Base-by-base conservation (phyloP, 1,284 basidiomycete species). In the Anthracocystis walkeri region DNA sequence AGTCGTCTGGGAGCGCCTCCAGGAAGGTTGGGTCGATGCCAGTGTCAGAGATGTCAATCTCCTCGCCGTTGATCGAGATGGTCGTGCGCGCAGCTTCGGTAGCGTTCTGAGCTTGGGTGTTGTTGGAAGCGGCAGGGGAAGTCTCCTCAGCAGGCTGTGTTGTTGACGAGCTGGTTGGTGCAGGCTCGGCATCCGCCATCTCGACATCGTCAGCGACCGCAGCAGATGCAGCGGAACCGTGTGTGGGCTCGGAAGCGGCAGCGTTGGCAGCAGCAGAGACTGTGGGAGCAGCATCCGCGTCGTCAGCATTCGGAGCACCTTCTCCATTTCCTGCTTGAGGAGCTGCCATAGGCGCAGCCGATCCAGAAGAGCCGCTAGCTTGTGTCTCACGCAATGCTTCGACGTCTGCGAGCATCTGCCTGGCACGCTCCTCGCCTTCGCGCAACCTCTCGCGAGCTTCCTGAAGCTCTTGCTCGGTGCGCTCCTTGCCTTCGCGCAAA, bases 1-100 rank as follows among this genome's bases (percentile, higher is more conserved):
- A 97, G 77, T 99, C 96, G 84, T 99, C 97, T 0, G 97, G 97
- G 27, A 99, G 87, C 20, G 97, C 97, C 86, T 98, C 95, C 58
- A 99, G 87, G 89, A 99, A 99, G 10, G 93, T 95, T 1, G 95
- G 94, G 84, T 99, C 97, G 82, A 99, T 98, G 8, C 97, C 97
- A 16, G 95, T 96, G 81, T 98, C 95, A 10, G 97, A 99, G 82
- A 99, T 99, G 84, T 99, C 97, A 31, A 99, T 93, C n/a, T 91
- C 89, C 71, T 90, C 92, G 52, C 96, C 97, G 84, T 95, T 92
- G 65, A 99, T 93, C 20, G 54, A 64, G 52, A 76, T 80, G 7
- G 77, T 84, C 18, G 67, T 33, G 25, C 80, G 66, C 40, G 65
- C 40, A 7, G 58, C 50, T 29, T 58, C 56, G 21, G 58, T 52